A percentile compares a stretch with the other conserved stretches of the same genome.
Evolutionary conservation across 176 grass and related monocot genomes (phyloP).

Genomic region (Paspalum vaginatum): DNA sequence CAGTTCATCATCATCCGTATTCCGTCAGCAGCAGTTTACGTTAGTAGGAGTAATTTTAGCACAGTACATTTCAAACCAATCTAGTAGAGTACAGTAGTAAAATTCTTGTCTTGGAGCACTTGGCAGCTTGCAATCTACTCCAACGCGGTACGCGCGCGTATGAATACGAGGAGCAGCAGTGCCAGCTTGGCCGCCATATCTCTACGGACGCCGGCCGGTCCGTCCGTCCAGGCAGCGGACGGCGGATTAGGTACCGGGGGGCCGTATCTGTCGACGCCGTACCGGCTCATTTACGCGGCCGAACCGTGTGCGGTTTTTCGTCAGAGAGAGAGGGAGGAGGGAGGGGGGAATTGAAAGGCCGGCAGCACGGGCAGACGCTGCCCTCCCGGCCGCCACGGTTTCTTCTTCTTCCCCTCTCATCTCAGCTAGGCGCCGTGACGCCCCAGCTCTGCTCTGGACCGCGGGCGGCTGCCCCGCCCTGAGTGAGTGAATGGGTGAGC

Average conservation of each 20-base stretch:
- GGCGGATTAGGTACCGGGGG: slow-evolving; percentile 30
- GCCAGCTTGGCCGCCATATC: neutral
- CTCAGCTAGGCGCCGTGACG: too few relatives aligned
- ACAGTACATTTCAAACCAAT: too few relatives aligned
- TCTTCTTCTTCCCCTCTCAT: too few relatives aligned
- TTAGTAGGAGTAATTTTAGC: too few relatives aligned
- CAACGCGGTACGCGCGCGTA: neutral
- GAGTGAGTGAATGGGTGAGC: slow-evolving; percentile 14
- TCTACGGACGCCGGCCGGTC: neutral
- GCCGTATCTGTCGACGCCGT: slow-evolving; percentile 11
- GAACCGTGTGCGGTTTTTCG: slow-evolving; percentile 2
- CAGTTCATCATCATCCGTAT: too few relatives aligned
- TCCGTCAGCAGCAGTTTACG: too few relatives aligned
- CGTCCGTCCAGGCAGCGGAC: neutral
- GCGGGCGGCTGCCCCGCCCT: neutral
- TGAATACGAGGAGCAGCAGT: too few relatives aligned
- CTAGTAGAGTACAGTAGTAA: too few relatives aligned
- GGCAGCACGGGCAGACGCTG: too few relatives aligned
- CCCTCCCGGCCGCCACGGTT: too few relatives aligned
- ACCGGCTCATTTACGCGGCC: slow-evolving; percentile 33
- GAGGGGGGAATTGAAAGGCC: neutral
- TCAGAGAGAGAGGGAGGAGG: neutral
- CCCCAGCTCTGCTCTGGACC: neutral
- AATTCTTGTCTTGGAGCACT: too few relatives aligned
- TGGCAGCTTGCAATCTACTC: slow-evolving; percentile 8